Evolutionary conservation across 2,329 filamentous ascomycete species (phyloP), one percentile per base, ranked within the genome.

Genomic region (Xylariaceae sp.): DNA sequence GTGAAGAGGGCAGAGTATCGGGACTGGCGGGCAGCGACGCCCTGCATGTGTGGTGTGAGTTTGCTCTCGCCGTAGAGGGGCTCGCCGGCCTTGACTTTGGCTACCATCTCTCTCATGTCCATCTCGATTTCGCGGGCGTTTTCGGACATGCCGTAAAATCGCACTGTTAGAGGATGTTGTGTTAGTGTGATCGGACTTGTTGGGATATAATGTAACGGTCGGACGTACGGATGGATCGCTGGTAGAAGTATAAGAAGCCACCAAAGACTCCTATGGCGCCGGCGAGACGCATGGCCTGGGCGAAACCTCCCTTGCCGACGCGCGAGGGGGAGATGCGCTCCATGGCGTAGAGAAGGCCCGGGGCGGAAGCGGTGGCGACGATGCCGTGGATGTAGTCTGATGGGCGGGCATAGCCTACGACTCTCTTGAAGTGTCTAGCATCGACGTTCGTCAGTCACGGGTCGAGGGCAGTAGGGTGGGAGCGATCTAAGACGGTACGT

Each of bases 41-140:
- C 94, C 75, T 99, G 94, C 79, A 97, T 88, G 74, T 97, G 90
- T 58, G 92, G 86, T 52, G 87, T 88, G 64, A 97, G 75, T 48
- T 76, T 75, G 65, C 86, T 90, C 64, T 81, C 83, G 66, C 94
- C 94, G 73, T 99, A 99, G 45, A 97, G 78, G 34, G 94, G 81
- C 77, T 96, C 82, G 60, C 93, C 93, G 54, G 81, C 83, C 82
- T 97, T 99, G 70, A 97, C 92, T 75, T 93, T 95, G 71, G 86
- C 83, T 36, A 97, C 92, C 94, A 99, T 99, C 75, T 99, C 94
- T 60, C 84, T 83, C 92, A 97, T 97, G 70, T 99, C 94, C 87
- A 96, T 87, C 59, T 96, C 88, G 52, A 94, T 78, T 73, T 99
- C 94, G 64, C 94, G 86, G 49, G 86, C 76, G 75, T 99, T 99